phyloP scores from a whole-genome alignment of 1,284 basidiomycete genomes.

The Sanguinoderma infundibulare region DNA sequence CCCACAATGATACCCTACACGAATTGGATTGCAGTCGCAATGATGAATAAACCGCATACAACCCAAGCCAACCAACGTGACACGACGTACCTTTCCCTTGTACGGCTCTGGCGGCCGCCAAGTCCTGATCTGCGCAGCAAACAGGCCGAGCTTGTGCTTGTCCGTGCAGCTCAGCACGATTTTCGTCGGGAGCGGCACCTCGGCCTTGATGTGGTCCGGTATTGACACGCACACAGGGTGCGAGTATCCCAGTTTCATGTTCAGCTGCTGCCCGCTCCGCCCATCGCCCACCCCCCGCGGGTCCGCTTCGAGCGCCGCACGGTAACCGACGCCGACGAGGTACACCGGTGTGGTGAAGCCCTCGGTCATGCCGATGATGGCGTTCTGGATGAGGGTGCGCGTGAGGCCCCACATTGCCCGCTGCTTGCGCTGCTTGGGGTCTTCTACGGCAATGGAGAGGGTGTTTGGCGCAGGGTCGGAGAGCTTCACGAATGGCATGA shows the following conservation, averaged over 20 bases:
- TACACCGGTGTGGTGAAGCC: constrained; percentile 86
- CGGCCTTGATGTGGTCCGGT: constrained; percentile 78
- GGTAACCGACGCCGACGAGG: constrained; percentile 95
- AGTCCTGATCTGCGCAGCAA: constrained; percentile 85
- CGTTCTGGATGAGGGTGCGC: constrained; percentile 88
- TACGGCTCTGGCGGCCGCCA: constrained; percentile 96
- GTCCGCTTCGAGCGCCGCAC: constrained; percentile 87
- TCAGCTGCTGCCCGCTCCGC: constrained; percentile 67
- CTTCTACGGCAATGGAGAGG: constrained; percentile 70
- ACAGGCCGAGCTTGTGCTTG: constrained; percentile 83
- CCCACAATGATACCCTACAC: constrained; percentile 89
- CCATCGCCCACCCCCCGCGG: constrained; percentile 67
- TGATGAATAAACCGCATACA: not conserved
- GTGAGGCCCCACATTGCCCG: constrained; percentile 94
- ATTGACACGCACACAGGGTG: constrained; percentile 87
- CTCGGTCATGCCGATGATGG: constrained; percentile 87
- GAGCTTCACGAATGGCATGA: constrained; percentile 74
- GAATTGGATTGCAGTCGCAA: not conserved
- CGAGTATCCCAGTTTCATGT: constrained; percentile 91
- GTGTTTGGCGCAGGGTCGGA: constrained; percentile 53
- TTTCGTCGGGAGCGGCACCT: constrained; percentile 74
- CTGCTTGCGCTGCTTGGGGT: constrained; percentile 76
- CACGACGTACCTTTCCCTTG: constrained; percentile 86
- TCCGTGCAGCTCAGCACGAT: constrained; percentile 71
- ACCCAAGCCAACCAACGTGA: constrained; percentile 10